phyloP scores from a whole-genome alignment of 1,139 yeast genomes.

The Ogataea hybrid region DNA sequence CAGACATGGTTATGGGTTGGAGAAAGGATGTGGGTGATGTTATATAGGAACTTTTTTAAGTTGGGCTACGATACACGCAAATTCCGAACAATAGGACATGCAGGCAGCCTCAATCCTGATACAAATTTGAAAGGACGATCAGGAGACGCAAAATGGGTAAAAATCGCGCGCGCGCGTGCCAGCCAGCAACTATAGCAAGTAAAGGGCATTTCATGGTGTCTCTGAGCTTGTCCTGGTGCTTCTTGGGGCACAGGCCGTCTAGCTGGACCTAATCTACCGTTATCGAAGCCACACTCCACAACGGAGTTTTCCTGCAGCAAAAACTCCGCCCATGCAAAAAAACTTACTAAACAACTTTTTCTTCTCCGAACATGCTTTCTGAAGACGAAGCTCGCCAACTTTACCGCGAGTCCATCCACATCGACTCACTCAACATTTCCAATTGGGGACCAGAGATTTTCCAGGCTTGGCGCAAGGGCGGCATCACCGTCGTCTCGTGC shows the following conservation, averaged over 20 bases:
- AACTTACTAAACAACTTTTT: neutral
- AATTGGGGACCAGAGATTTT: conserved; percentile 18
- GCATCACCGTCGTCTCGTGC: conserved; percentile 20
- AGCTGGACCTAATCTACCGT: neutral
- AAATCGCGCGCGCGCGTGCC: no score
- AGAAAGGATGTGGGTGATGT: neutral
- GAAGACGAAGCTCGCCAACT: conserved; percentile 19
- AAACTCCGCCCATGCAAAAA: neutral
- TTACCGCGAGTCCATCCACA: conserved; percentile 17
- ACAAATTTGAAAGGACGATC: neutral
- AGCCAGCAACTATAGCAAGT: no score
- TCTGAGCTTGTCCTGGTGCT: no score
- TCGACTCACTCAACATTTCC: conserved; percentile 19
- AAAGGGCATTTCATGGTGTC: no score
- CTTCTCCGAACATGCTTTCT: conserved; percentile 10
- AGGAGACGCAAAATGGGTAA: neutral
- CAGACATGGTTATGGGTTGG: neutral
- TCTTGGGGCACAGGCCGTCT: neutral
- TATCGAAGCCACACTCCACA: conserved; percentile 5
- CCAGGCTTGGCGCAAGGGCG: conserved; percentile 18
- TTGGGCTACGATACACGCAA: neutral
- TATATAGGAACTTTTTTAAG: neutral
- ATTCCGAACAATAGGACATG: neutral
- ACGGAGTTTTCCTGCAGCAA: conserved; percentile 1
- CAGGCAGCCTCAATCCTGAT: neutral